Evolutionary conservation across 768 basidiomycete species (phyloP).

Genomic region (Cystofilobasidium capitatum): DNA sequence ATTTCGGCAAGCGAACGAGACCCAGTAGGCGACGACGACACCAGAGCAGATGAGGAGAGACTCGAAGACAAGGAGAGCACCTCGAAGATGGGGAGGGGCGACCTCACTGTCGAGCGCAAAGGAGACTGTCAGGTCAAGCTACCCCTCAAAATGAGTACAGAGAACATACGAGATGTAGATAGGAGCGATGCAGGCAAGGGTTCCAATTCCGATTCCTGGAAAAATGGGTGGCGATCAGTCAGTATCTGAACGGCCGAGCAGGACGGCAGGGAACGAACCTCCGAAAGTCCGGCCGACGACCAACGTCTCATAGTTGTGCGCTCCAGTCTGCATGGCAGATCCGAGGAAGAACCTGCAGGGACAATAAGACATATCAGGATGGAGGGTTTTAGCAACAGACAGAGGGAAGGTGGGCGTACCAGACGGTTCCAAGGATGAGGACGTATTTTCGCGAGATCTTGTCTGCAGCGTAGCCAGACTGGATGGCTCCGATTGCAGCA

Average conservation of each 20-base stretch:
- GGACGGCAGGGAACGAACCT: no score
- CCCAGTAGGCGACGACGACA: neutral
- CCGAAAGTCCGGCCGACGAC: slow-evolving; percentile 2
- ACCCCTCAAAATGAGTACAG: no score
- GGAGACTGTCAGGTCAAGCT: neutral
- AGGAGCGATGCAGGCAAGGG: neutral
- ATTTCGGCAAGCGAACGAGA: neutral
- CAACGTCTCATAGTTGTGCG: neutral
- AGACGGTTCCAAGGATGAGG: neutral
- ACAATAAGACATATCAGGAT: no score
- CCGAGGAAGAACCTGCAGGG: slow-evolving; percentile 5
- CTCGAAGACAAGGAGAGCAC: neutral
- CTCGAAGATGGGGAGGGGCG: slow-evolving; percentile 8
- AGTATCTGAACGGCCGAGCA: no score
- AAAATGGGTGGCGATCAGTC: no score
- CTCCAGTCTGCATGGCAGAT: slow-evolving; percentile 1
- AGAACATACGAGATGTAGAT: slow-evolving; percentile 4
- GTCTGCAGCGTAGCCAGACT: slow-evolving; percentile 1
- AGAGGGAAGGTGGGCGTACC: no score
- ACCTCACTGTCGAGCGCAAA: neutral
- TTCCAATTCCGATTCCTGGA: slow-evolving; percentile 4
- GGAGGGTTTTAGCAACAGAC: no score
- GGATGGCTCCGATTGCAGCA: neutral
- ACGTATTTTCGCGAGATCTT: slow-evolving; percentile 7
- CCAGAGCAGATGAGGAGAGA: neutral